Percentiles rank a stretch among this genome's conserved stretches.
These are phyloP conservation scores for Carex cristatella DNA, from an alignment of 176 grass and related monocot genomes.

Conservation along the genomic window DNA sequence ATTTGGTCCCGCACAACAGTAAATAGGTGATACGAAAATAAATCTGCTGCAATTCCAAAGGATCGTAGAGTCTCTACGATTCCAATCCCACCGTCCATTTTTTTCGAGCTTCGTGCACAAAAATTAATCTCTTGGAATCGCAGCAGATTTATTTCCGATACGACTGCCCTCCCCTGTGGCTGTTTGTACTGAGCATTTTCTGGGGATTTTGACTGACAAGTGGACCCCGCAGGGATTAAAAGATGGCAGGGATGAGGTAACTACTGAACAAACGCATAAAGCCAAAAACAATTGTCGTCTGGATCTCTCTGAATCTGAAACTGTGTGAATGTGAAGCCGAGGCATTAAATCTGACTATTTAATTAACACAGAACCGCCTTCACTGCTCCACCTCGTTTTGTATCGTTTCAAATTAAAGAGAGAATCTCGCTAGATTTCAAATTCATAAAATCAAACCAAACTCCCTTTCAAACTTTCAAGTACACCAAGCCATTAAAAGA, in stretches of 20 bases:
- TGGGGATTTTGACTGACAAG: not conserved
- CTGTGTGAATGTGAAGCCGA: not conserved
- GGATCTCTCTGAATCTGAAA: not conserved
- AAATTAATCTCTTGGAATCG: too few relatives aligned
- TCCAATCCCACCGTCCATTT: too few relatives aligned
- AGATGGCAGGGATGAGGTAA: not conserved
- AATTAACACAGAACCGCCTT: not conserved
- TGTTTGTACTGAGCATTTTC: not conserved
- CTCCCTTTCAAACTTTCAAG: not conserved
- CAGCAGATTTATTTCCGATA: too few relatives aligned
- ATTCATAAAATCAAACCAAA: not conserved
- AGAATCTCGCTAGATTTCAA: slow-evolving; percentile 21
- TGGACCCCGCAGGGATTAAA: not conserved
- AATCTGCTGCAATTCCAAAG: too few relatives aligned
- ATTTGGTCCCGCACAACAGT: not conserved
- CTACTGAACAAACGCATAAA: not conserved
- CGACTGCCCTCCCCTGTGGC: not conserved
- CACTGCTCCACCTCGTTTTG: slow-evolving; percentile 11
- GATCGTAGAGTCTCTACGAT: too few relatives aligned
- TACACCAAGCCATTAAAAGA: slow-evolving; percentile 13
- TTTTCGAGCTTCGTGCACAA: too few relatives aligned
- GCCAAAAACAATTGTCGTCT: not conserved
- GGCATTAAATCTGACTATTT: not conserved
- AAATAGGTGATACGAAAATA: too few relatives aligned
- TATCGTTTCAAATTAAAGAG: slow-evolving; percentile 25